phyloP scores from a whole-genome alignment of 2,329 filamentous ascomycete species.

The Camptophora hylomeconis region DNA sequence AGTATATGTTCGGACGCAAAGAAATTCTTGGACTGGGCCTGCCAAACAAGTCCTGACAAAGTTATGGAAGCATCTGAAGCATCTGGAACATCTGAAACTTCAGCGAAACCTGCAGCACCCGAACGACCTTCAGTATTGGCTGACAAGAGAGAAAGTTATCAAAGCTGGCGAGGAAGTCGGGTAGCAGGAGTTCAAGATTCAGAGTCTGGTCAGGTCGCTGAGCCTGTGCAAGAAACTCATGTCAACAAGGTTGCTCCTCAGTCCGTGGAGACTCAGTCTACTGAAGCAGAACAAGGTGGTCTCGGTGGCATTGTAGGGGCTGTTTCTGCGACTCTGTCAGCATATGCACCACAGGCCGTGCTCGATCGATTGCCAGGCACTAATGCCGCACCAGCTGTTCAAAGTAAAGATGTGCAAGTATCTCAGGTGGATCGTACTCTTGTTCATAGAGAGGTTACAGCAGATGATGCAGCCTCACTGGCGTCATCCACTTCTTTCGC shows the following conservation, averaged over 20 bases:
- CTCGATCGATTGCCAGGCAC: constrained; percentile 32
- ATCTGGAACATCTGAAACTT: neutral
- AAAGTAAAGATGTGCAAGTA: too few species aligned
- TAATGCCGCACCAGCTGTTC: too few species aligned
- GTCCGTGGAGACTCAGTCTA: neutral
- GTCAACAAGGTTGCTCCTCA: too few species aligned
- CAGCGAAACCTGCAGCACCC: constrained; percentile 1
- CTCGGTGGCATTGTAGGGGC: constrained; percentile 6
- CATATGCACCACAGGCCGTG: constrained; percentile 38
- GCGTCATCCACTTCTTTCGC: constrained; percentile 19
- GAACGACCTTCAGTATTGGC: too few species aligned
- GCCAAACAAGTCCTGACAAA: constrained; percentile 34
- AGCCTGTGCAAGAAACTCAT: neutral
- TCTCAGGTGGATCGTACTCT: too few species aligned
- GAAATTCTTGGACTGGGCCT: constrained; percentile 73
- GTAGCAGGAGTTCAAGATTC: constrained; percentile 2
- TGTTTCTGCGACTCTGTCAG: constrained; percentile 33
- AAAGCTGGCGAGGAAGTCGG: constrained; percentile 1
- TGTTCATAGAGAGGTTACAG: too few species aligned
- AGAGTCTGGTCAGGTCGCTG: neutral
- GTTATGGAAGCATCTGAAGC: constrained; percentile 11
- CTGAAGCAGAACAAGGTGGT: constrained; percentile 1
- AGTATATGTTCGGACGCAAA: constrained; percentile 67
- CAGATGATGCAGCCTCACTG: constrained; percentile 15
- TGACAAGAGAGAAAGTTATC: constrained; percentile 2